Evolutionary conservation across 495 filamentous ascomycete genomes (phyloP), one percentile per base, ranked within the genome.

Genomic region (Neurospora sp.): DNA sequence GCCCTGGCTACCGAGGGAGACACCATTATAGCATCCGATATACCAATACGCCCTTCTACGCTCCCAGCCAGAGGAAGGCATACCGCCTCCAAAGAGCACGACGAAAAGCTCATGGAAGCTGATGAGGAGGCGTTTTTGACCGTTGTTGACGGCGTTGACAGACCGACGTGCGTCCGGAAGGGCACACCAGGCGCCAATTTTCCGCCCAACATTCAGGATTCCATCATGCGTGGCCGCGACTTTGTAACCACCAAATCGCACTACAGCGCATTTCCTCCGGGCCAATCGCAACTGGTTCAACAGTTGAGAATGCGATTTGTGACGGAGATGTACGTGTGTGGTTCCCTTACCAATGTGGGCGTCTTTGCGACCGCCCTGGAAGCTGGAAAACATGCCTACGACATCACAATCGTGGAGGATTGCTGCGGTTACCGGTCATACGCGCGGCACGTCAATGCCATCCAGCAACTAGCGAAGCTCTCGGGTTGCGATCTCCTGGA

Each of bases 311-410:
- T 88, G 6, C 91, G 89, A 28, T 90, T 99, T 59, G 88, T 98
- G 59, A 98, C 94, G 1, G 92, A 97, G 77, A 81, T 99, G n/a
- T 98, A 92, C 78, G 87, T 99, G 6, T 97, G 94, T 77, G 96
- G 96, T 15, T 88, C 92, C n/a, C 84, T 95, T 42, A 94, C 92
- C 17, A 98, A 98, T 79, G 85, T 93, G 38, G 94, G 94, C 31
- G 90, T 98, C 38, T 96, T 94, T 78, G 96, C 96, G 10, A 99
- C 96, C 2, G 95, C 94, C 31, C 84, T 97, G 69, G 96, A 98
- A 77, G 96, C 96, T 2, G 95, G 92, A 0, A 88, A 89, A 19
- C 91, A 97, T 79, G 96, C 96, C 15, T 91, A 96, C 76, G 87
- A 89, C 34, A 92, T 97, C 73, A 94, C 91, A 6, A 82, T 99